phyloP scores from a whole-genome alignment of 176 grass and related monocot genomes.

The Cenchrus fungigraminus region DNA sequence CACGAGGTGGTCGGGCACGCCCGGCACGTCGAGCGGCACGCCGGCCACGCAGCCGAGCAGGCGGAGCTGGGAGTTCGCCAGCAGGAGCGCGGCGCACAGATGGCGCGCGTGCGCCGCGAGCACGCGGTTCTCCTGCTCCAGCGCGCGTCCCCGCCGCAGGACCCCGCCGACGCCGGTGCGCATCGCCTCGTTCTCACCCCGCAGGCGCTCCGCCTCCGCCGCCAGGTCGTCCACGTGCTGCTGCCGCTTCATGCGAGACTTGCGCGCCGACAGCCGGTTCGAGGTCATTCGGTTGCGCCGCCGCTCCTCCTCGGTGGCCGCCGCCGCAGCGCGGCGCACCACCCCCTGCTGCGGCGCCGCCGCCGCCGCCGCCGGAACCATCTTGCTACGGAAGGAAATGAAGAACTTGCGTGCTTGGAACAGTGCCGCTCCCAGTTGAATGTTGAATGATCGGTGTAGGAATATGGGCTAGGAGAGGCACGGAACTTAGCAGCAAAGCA shows the following conservation, averaged over 20 bases:
- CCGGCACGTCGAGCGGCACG: constrained; percentile 65
- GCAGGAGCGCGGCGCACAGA: constrained; percentile 55
- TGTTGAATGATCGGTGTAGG: background rate
- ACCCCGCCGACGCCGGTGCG: constrained; percentile 17
- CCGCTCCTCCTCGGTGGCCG: constrained; percentile 70
- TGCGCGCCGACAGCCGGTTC: constrained; percentile 80
- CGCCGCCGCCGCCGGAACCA: constrained; percentile 10
- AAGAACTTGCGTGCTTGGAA: background rate
- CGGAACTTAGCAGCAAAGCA: constrained; percentile 6
- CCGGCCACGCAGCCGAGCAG: constrained; percentile 47
- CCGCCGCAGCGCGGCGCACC: constrained; percentile 21
- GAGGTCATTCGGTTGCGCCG: constrained; percentile 80
- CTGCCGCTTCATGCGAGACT: constrained; percentile 74
- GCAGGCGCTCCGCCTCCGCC: constrained; percentile 33
- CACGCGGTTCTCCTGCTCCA: constrained; percentile 71
- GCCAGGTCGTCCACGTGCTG: constrained; percentile 52
- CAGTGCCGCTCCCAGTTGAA: constrained; percentile 14
- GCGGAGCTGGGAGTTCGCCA: constrained; percentile 52
- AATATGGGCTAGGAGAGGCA: constrained; percentile 7
- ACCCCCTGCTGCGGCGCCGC: background rate
- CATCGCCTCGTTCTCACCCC: constrained; percentile 54
- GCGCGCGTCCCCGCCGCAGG: constrained; percentile 42
- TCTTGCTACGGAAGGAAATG: background rate
- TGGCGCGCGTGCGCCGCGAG: constrained; percentile 46
- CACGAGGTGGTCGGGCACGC: constrained; percentile 54